Evolutionary conservation across 177 flowering plant genomes (phyloP), one percentile per base, ranked within the genome.

Genomic region (Telopea speciosissima): DNA sequence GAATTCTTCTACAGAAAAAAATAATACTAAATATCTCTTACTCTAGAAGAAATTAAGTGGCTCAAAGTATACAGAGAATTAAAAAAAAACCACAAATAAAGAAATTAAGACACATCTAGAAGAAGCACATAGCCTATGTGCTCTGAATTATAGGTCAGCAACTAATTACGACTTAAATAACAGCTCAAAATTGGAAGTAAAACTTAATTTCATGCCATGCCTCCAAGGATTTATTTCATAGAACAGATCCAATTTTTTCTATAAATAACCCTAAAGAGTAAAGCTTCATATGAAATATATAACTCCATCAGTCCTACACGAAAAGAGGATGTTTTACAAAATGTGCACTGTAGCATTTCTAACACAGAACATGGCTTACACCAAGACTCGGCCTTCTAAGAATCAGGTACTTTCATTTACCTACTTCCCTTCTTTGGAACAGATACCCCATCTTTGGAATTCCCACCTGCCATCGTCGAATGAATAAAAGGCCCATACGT

Each of bases 361-460:
- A 58, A n/a, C 61, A 58, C n/a, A n/a, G 61, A 58, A 58, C 22
- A 58, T 58, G 61, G 61, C 61, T 28, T 74, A 62, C 73, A 73
- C 78, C 77, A 75, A 70, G 65, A 63, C 70, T 68, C 75, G 74
- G 77, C 73, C 77, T 79, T 72, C 44, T 70, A 72, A 36, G 40
- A 79, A 85, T 82, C 85, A 87, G 89, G 87, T 83, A 85, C 82
- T 80, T 84, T 87, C 70, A 80, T 89, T 95, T 96, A 96, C 99
- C 99, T 96, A 96, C 97, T 96, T 77, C 99, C 98, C 93, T 93
- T 93, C 98, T 96, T 96, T 91, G 97, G 84, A 94, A 86, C 96
- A 85, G 95, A 90, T 76, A 86, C 88, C 89, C 89, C 98, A 82
- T 93, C 98, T 93, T 89, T 96, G 89, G 97, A 91, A 94, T 89